Evolutionary conservation across 768 basidiomycete genomes (phyloP).

Genomic region (Chalciporus sphaerocephalus): DNA sequence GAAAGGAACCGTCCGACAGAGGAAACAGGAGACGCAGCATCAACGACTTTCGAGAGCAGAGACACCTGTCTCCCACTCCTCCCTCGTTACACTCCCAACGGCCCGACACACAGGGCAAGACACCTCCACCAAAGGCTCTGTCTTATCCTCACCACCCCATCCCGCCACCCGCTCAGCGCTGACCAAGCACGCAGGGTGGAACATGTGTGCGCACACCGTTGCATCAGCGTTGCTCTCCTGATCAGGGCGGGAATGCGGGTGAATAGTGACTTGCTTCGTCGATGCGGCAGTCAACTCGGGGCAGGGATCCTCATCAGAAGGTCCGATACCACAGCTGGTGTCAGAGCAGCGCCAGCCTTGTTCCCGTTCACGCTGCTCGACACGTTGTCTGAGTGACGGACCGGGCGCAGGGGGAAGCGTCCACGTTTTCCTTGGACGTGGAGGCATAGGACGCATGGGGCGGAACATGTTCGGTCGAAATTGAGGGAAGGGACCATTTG

Average conservation of each 20-base stretch:
- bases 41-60: slow-evolving; percentile 21
- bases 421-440: slow-evolving; percentile 45
- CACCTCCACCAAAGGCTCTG: slow-evolving; percentile 51
- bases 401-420: slow-evolving; percentile 60
- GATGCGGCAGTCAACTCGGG: slow-evolving; percentile 25
- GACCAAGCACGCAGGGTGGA: slow-evolving; percentile 73
- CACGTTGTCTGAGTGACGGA: slow-evolving; percentile 63
- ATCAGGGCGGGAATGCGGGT: slow-evolving; percentile 13
- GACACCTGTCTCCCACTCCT: slow-evolving; percentile 57
- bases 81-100: slow-evolving; percentile 53
- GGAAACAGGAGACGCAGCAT: not conserved
- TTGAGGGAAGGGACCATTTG: slow-evolving; percentile 11
- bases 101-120: slow-evolving; percentile 69
- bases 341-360: slow-evolving; percentile 70
- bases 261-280: slow-evolving; percentile 25
- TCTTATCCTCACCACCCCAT: slow-evolving; percentile 49
- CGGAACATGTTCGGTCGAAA: slow-evolving; percentile 21
- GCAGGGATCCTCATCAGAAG: slow-evolving; percentile 66
- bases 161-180: slow-evolving; percentile 59
- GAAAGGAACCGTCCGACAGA: not conserved
- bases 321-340: slow-evolving; percentile 68
- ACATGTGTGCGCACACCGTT: slow-evolving; percentile 55
- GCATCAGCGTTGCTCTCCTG: slow-evolving; percentile 14
- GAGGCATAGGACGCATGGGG: slow-evolving; percentile 22
- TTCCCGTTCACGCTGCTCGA: slow-evolving; percentile 71